Conservation (phyloP, 2,329 filamentous ascomycete species). For the Sporothrix mexicana region DNA sequence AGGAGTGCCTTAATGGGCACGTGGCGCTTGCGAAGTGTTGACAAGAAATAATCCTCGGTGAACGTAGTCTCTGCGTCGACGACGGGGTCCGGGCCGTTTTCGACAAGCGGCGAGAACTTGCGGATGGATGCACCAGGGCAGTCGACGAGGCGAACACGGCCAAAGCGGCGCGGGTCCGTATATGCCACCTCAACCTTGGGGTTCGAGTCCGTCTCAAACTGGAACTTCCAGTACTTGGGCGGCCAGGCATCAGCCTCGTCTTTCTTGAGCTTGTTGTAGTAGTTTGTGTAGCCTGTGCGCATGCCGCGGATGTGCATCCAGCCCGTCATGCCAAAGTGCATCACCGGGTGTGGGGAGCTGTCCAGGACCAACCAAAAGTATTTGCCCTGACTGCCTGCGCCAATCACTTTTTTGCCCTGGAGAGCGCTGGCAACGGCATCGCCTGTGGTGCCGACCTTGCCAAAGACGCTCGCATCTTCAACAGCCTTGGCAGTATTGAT, state of each 20-base stretch:
- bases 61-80: slow-evolving; percentile 75
- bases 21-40: slow-evolving; percentile 74
- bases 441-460: slow-evolving; percentile 84
- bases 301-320: slow-evolving; percentile 89
- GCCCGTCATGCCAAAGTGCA: slow-evolving; percentile 83
- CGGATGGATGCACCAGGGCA: slow-evolving; percentile 78
- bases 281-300: slow-evolving; percentile 77
- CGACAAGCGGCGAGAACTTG: slow-evolving; percentile 76
- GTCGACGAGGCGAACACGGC: slow-evolving; percentile 79
- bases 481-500: slow-evolving; percentile 72
- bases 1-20: slow-evolving; percentile 90
- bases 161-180: slow-evolving; percentile 80
- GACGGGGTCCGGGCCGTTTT: slow-evolving; percentile 94
- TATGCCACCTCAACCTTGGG: slow-evolving; percentile 72
- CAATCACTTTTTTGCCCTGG: slow-evolving; percentile 70
- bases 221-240: slow-evolving; percentile 87
- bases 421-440: slow-evolving; percentile 75
- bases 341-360: slow-evolving; percentile 81
- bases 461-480: slow-evolving; percentile 85
- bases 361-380: slow-evolving; percentile 85
- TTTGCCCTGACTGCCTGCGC: slow-evolving; percentile 87
- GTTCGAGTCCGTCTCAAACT: slow-evolving; percentile 67
- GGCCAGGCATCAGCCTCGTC: slow-evolving; percentile 74
- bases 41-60: slow-evolving; percentile 75
- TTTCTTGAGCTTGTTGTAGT: slow-evolving; percentile 74